Evolutionary conservation across 225 moss, liverwort and hornwort genomes (phyloP).

Genomic region (Thuidium tamariscinum): DNA sequence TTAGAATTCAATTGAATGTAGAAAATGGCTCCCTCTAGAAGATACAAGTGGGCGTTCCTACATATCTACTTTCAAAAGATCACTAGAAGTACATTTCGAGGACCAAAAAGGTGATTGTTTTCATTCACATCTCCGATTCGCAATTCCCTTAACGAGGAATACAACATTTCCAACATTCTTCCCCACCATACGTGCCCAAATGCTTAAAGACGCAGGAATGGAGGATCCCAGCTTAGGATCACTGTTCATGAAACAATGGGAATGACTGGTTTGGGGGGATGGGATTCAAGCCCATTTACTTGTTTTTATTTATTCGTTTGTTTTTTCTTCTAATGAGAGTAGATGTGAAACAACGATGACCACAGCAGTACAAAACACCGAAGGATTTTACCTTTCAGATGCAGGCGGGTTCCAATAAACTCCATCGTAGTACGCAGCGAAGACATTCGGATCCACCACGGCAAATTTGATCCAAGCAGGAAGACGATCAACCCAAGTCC

Average conservation of each 20-base stretch:
- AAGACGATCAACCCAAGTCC: slow-evolving; percentile 76
- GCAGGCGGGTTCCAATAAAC: slow-evolving; percentile 88
- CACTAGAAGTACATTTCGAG: neutral
- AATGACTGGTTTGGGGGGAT: neutral
- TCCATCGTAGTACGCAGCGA: slow-evolving; percentile 81
- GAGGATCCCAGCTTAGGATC: neutral
- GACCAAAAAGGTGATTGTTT: neutral
- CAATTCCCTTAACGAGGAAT: neutral
- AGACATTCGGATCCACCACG: slow-evolving; percentile 60
- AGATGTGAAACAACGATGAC: neutral
- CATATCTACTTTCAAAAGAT: neutral
- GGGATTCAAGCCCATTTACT: neutral
- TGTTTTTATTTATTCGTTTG: neutral
- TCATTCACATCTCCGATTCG: neutral
- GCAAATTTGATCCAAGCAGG: slow-evolving; percentile 94
- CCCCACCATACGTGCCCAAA: neutral
- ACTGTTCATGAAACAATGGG: neutral
- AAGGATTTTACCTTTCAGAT: slow-evolving; percentile 46
- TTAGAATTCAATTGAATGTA: neutral
- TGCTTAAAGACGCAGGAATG: neutral
- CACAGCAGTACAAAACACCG: neutral
- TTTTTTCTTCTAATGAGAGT: neutral
- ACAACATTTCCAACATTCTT: neutral
- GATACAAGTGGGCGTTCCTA: neutral
- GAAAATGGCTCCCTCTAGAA: neutral